A percentile compares a stretch with the other conserved stretches of the same genome.
phyloP scores from a whole-genome alignment of 345 rosid genomes.

The Diplotaxis tenuifolia region DNA sequence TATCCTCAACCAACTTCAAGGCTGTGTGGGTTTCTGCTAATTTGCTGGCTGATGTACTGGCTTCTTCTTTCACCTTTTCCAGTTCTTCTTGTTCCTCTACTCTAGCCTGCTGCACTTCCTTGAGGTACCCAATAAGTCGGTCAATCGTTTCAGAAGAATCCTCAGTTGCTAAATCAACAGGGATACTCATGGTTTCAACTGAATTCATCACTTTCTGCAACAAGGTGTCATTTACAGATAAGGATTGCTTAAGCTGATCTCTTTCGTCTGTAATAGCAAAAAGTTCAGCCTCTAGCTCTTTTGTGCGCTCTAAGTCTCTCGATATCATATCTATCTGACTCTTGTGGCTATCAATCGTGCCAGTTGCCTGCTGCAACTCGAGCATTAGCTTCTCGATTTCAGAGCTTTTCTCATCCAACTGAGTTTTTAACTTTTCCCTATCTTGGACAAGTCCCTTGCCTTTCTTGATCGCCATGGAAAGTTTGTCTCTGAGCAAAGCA shows the following conservation, averaged over 20 bases:
- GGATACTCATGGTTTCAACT: slow-evolving; percentile 50
- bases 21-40: slow-evolving; percentile 50
- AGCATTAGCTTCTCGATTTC: slow-evolving; percentile 63
- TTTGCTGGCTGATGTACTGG: slow-evolving; percentile 39
- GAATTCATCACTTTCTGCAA: slow-evolving; percentile 53
- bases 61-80: slow-evolving; percentile 50
- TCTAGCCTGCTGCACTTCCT: slow-evolving; percentile 57
- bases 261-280: slow-evolving; percentile 46
- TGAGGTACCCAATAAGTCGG: slow-evolving; percentile 55
- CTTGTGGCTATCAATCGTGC: slow-evolving; percentile 47
- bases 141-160: slow-evolving; percentile 64
- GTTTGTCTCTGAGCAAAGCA: slow-evolving; percentile 69
- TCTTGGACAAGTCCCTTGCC: slow-evolving; percentile 92
- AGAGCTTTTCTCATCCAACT: slow-evolving; percentile 62
- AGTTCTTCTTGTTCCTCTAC: slow-evolving; percentile 50
- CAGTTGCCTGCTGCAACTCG: slow-evolving; percentile 55
- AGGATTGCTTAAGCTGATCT: slow-evolving; percentile 59
- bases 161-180: slow-evolving; percentile 45
- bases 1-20: slow-evolving; percentile 52
- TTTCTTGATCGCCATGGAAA: slow-evolving; percentile 90
- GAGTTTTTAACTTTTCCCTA: slow-evolving; percentile 61
- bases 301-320: slow-evolving; percentile 49
- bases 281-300: slow-evolving; percentile 65
- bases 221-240: slow-evolving; percentile 53
- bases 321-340: slow-evolving; percentile 55